Conservation (phyloP, 495 filamentous ascomycete genomes). For the Schizothecium vesticola region DNA sequence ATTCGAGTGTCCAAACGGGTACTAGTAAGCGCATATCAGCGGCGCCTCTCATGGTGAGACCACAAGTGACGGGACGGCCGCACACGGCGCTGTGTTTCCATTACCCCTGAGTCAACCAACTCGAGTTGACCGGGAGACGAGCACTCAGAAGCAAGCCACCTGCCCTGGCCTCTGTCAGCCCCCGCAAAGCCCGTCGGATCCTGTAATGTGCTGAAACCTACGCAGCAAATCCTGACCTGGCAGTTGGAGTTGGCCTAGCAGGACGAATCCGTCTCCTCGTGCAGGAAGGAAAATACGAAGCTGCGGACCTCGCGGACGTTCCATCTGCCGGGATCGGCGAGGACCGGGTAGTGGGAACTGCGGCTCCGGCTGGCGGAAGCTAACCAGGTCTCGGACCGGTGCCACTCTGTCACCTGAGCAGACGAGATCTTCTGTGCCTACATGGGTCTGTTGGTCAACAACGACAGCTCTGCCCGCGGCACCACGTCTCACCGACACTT, state of each 20-base stretch:
- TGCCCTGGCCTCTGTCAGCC: neutral
- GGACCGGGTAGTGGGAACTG: neutral
- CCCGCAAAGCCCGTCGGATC: neutral
- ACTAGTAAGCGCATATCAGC: too few relatives aligned
- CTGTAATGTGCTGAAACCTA: neutral
- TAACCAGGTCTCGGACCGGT: conserved; percentile 1
- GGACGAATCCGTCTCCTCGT: neutral
- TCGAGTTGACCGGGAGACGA: neutral
- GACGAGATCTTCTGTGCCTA: neutral
- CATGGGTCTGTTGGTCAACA: conserved; percentile 1
- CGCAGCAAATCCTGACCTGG: neutral
- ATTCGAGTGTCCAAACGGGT: too few relatives aligned
- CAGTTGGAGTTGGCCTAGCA: neutral
- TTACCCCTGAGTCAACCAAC: neutral
- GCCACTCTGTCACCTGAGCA: conserved; percentile 5
- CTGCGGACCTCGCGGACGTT: neutral
- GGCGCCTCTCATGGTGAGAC: neutral
- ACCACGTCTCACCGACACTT: conserved; percentile 1
- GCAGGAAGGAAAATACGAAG: neutral
- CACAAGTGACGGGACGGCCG: neutral
- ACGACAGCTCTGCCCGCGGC: neutral
- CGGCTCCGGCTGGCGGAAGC: conserved; percentile 1
- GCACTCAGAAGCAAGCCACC: neutral
- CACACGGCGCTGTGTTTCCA: too few relatives aligned
- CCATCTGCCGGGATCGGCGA: conserved; percentile 5